Evolutionary conservation across 2,329 filamentous ascomycete genomes (phyloP).

Genomic region (Amphichorda felina): DNA sequence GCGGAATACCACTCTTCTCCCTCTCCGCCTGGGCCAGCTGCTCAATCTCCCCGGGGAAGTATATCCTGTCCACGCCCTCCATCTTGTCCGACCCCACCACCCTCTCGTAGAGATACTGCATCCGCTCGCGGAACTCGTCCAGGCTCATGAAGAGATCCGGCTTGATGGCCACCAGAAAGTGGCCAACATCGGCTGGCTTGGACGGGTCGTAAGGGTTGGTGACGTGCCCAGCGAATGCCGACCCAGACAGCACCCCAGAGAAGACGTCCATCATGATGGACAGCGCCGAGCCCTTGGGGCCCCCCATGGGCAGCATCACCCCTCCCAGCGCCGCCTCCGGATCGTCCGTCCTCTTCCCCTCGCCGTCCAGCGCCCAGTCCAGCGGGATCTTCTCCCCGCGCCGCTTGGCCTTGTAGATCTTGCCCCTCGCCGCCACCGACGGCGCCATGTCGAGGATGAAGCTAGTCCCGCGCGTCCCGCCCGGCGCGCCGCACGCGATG

Average conservation of each 20-base stretch:
- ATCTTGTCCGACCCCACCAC: conserved; percentile 43
- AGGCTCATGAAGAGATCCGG: conserved; percentile 63
- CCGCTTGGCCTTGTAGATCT: conserved; percentile 58
- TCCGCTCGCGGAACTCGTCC: conserved; percentile 55
- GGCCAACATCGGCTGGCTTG: conserved; percentile 57
- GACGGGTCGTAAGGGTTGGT: conserved; percentile 65
- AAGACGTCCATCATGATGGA: conserved; percentile 87
- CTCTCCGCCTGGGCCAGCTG: conserved; percentile 39
- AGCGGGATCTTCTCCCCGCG: conserved; percentile 57
- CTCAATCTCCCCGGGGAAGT: conserved; percentile 52
- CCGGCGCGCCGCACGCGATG: conserved; percentile 65
- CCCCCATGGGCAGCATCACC: conserved; percentile 79
- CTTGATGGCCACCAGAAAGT: conserved; percentile 62
- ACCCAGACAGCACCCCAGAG: conserved; percentile 65
- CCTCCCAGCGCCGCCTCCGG: conserved; percentile 59
- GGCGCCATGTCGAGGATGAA: conserved; percentile 73
- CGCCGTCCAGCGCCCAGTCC: conserved; percentile 64
- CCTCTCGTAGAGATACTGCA: conserved; percentile 41
- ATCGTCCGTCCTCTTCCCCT: conserved; percentile 60
- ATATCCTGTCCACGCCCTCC: conserved; percentile 43
- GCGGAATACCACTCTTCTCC: conserved; percentile 43
- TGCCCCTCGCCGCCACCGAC: conserved; percentile 56
- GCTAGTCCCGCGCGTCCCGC: conserved; percentile 30
- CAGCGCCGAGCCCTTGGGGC: conserved; percentile 68
- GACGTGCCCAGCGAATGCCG: conserved; percentile 68